These are phyloP conservation scores for Myriosclerotinia curreyana DNA, from an alignment of 2,329 filamentous ascomycete species.

Conservation along the genomic window DNA sequence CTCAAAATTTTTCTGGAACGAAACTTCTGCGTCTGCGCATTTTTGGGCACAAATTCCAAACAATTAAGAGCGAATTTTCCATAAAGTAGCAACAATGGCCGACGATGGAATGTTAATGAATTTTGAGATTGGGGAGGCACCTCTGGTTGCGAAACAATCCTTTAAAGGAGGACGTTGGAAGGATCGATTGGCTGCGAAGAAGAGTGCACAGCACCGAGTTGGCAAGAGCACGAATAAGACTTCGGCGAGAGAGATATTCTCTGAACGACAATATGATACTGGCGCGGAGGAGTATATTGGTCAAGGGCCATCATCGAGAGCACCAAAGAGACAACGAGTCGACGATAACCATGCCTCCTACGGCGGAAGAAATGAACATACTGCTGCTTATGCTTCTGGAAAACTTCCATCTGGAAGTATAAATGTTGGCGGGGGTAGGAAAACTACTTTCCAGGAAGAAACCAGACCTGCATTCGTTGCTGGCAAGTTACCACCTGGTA, in stretches of 20 bases:
- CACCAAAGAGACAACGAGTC: slow-evolving; percentile 48
- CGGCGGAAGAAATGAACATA: slow-evolving; percentile 27
- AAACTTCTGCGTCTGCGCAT: slow-evolving; percentile 28
- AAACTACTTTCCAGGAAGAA: slow-evolving; percentile 25
- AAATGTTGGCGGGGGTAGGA: slow-evolving; percentile 24
- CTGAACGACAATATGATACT: slow-evolving; percentile 31
- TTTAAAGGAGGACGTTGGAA: slow-evolving; percentile 94
- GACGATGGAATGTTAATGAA: slow-evolving; percentile 96
- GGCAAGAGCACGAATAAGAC: slow-evolving; percentile 36
- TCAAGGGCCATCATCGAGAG: slow-evolving; percentile 28
- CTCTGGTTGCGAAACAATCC: slow-evolving; percentile 57
- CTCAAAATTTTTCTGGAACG: slow-evolving; percentile 19
- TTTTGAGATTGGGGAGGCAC: slow-evolving; percentile 71
- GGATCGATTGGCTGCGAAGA: slow-evolving; percentile 78
- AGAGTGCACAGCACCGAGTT: slow-evolving; percentile 55
- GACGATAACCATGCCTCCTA: slow-evolving; percentile 30
- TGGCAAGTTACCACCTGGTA: slow-evolving; percentile 41
- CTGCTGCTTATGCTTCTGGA: slow-evolving; percentile 37
- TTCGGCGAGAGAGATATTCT: slow-evolving; percentile 34
- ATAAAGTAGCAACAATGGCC: slow-evolving; percentile 58
- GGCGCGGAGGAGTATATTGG: slow-evolving; percentile 39
- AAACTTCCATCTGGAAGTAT: slow-evolving; percentile 42
- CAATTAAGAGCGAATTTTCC: slow-evolving; percentile 16
- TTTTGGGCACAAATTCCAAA: slow-evolving; percentile 6
- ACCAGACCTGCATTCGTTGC: slow-evolving; percentile 31